phyloP scores from a whole-genome alignment of 768 basidiomycete genomes.

The Cantharellus cinnabarinus region DNA sequence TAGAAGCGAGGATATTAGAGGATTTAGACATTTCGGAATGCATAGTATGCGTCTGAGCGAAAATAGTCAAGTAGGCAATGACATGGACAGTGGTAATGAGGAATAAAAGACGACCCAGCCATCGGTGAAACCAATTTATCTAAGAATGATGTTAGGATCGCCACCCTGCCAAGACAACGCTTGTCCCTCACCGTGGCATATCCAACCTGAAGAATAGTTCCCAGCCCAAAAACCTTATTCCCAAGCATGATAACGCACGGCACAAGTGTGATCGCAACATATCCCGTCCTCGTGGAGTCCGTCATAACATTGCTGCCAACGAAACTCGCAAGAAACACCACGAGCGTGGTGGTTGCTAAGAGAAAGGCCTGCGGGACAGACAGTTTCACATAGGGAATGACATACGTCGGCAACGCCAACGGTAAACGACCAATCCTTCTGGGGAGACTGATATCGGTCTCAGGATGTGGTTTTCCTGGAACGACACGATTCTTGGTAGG shows the following conservation, averaged over 20 bases:
- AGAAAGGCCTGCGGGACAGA: neutral
- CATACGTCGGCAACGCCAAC: neutral
- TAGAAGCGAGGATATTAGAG: neutral
- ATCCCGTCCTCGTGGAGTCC: neutral
- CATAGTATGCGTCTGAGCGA: neutral
- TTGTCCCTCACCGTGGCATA: neutral
- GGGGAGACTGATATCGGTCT: neutral
- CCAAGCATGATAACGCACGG: neutral
- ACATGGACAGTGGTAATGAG: neutral
- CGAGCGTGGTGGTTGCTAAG: neutral
- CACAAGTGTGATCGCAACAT: neutral
- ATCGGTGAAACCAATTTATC: slow-evolving; percentile 1
- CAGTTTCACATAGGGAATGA: neutral
- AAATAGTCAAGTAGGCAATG: neutral
- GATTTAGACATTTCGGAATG: neutral
- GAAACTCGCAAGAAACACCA: neutral
- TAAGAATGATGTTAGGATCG: neutral
- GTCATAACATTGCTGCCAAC: neutral
- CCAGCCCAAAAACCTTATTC: neutral
- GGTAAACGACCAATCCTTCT: neutral
- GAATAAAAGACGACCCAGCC: neutral
- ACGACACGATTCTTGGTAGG: neutral
- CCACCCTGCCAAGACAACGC: neutral
- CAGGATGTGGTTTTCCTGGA: neutral
- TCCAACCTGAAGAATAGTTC: neutral